Conservation (phyloP, 441 rosid genomes). For the Melastoma candidum region DNA sequence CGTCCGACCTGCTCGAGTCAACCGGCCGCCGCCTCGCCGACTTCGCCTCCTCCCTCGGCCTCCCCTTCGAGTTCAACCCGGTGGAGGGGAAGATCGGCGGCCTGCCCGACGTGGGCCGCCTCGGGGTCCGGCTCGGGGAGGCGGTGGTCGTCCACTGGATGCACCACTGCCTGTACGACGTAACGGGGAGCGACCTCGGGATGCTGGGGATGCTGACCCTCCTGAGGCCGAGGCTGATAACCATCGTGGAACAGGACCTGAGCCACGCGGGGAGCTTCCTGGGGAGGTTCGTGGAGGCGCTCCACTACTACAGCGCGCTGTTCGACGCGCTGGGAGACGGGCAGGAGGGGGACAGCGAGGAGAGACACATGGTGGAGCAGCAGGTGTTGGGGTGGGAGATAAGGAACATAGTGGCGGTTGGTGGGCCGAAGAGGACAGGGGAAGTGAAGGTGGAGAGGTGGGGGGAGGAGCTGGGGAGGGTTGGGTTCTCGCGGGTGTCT, state of each 20-base stretch:
- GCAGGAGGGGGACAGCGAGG: slow-evolving; percentile 42
- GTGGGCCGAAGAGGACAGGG: slow-evolving; percentile 64
- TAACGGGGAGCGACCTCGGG: slow-evolving; percentile 57
- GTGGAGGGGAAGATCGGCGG: slow-evolving; percentile 67
- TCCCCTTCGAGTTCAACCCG: slow-evolving; percentile 72
- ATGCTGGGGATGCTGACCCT: slow-evolving; percentile 41
- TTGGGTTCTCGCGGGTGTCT: slow-evolving; percentile 61
- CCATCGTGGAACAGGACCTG: slow-evolving; percentile 75
- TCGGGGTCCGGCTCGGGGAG: slow-evolving; percentile 49
- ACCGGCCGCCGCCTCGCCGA: slow-evolving; percentile 78
- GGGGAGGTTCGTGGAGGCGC: slow-evolving; percentile 76
- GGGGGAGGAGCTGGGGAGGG: slow-evolving; percentile 57
- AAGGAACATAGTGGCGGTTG: slow-evolving; percentile 63
- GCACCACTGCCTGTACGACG: slow-evolving; percentile 79
- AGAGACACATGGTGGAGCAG: slow-evolving; percentile 83
- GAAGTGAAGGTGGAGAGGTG: slow-evolving; percentile 60
- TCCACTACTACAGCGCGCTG: slow-evolving; percentile 84
- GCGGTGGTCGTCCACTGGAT: slow-evolving; percentile 86
- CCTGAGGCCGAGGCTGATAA: slow-evolving; percentile 58
- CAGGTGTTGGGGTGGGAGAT: slow-evolving; percentile 77
- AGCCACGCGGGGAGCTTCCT: slow-evolving; percentile 60
- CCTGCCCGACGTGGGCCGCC: slow-evolving; percentile 38
- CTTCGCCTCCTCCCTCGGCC: slow-evolving; percentile 54
- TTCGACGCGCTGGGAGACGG: slow-evolving; percentile 84
- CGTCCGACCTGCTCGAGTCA: slow-evolving; percentile 56